Evolutionary conservation across 306 rosid species (phyloP), one percentile per base, ranked within the genome.

Genomic region (Vigna angularis): DNA sequence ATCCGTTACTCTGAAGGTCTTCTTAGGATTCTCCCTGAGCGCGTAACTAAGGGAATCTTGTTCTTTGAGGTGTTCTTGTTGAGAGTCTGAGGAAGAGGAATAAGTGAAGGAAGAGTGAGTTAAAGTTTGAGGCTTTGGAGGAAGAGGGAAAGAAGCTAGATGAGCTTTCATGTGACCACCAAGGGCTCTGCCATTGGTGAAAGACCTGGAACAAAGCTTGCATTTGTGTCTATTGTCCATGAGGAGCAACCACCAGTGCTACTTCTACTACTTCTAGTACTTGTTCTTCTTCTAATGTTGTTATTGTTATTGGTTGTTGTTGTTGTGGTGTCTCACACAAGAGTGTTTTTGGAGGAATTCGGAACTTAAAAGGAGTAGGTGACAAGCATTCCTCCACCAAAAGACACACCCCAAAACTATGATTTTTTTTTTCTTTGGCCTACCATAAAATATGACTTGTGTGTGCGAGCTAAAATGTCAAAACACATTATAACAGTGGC

Each of bases 81-180:
- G 82, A 0, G 66, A 28, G 28, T 53, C 59, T 0, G 85, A 70
- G 0, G 87, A 79, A 7, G 85, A 90, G 13, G 50, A 64, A 10
- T 18, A 64, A 0, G 85, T 79, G 17, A 82, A 88, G 6, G 56
- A 59, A 11, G 90, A 70, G 12, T 81, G 79, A 3, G 59, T 38
- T 5, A 78, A 64, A 18, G 80, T 85, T 56, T 50, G 79, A 6
- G 88, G 59, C 70, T 85, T 90, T 0, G 90, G 90, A 16, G 96
- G 92, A 30, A 93, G 89, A n/a, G 90, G 97, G 0, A 85, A 78
- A 0, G 89, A 56, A 18, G 93, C 88, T 4, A 92, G 77, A 62
- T 94, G 98, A 52, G 94, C 94, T 67, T 94, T 94, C 98, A 94
- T 94, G 88, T 94, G 97, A 56, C 96, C 97, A 62, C 97, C 98